These are phyloP conservation scores for Skeletonema grethae DNA, from an alignment of 108 stramenopile genomes.

Conservation along the genomic window DNA sequence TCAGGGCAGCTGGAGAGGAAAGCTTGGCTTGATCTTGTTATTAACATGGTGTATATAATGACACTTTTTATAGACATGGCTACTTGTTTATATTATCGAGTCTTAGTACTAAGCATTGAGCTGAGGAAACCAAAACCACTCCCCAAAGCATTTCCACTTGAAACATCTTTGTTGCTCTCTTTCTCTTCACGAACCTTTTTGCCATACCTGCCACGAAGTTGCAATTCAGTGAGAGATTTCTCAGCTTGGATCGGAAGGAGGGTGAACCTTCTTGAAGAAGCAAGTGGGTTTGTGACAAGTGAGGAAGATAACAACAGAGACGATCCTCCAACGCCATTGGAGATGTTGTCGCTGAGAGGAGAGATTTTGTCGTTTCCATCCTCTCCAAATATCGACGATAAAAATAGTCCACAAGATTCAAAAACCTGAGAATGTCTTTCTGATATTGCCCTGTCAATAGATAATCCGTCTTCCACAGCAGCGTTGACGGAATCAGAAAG, in stretches of 20 bases:
- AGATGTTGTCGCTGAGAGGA: slow-evolving; percentile 10
- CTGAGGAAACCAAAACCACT: slow-evolving; percentile 79
- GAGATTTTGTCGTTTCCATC: slow-evolving; percentile 27
- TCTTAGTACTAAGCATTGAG: slow-evolving; percentile 79
- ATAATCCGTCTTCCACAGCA: slow-evolving; percentile 25
- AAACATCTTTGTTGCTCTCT: slow-evolving; percentile 29
- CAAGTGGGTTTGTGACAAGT: slow-evolving; percentile 66
- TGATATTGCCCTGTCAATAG: slow-evolving; percentile 41
- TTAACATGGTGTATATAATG: not conserved
- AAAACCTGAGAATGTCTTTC: slow-evolving; percentile 64
- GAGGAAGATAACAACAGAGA: slow-evolving; percentile 37
- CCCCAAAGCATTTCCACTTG: slow-evolving; percentile 67
- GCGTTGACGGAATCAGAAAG: slow-evolving; percentile 22
- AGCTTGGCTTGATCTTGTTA: not conserved
- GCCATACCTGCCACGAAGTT: slow-evolving; percentile 69
- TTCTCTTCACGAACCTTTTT: slow-evolving; percentile 58
- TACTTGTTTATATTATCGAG: slow-evolving; percentile 37
- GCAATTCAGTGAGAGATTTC: slow-evolving; percentile 77
- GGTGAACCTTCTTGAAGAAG: slow-evolving; percentile 77
- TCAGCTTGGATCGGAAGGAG: slow-evolving; percentile 87
- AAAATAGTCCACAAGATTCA: slow-evolving; percentile 67
- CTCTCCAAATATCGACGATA: slow-evolving; percentile 78
- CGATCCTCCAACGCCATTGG: slow-evolving; percentile 27
- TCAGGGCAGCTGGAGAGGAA: slow-evolving; percentile 47
- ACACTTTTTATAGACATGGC: not conserved